phyloP scores from a whole-genome alignment of 1,139 yeast species.

The Geotrichum siamense region DNA sequence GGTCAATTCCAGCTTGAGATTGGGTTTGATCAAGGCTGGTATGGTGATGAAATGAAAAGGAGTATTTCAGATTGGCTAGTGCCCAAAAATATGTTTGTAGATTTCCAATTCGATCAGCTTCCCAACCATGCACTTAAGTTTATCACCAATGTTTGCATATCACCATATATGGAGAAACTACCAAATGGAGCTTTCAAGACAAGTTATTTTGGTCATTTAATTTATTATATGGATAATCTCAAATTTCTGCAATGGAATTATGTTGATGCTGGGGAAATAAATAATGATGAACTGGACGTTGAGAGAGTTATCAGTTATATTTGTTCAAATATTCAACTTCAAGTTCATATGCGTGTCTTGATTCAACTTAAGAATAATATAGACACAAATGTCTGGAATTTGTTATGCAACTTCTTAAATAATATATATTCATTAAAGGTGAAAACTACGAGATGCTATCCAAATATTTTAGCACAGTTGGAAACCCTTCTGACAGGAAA shows the following conservation, averaged over 20 bases:
- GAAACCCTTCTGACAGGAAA: neutral
- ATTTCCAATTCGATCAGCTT: neutral
- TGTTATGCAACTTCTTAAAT: neutral
- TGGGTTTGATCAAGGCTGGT: constrained; percentile 1
- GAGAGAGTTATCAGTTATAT: neutral
- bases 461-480: neutral
- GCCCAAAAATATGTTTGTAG: neutral
- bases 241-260: neutral
- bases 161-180: neutral
- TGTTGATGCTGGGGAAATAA: neutral
- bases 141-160: neutral
- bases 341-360: neutral
- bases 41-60: neutral
- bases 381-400: neutral
- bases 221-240: neutral
- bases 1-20: neutral
- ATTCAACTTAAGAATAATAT: neutral
- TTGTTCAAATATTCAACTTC: neutral
- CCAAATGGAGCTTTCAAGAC: neutral
- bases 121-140: neutral
- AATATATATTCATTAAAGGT: neutral
- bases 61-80: neutral
- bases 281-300: neutral
- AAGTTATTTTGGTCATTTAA: neutral
- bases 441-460: neutral